These are phyloP conservation scores for Chiua virens DNA, from an alignment of 768 basidiomycete genomes.

Conservation along the genomic window DNA sequence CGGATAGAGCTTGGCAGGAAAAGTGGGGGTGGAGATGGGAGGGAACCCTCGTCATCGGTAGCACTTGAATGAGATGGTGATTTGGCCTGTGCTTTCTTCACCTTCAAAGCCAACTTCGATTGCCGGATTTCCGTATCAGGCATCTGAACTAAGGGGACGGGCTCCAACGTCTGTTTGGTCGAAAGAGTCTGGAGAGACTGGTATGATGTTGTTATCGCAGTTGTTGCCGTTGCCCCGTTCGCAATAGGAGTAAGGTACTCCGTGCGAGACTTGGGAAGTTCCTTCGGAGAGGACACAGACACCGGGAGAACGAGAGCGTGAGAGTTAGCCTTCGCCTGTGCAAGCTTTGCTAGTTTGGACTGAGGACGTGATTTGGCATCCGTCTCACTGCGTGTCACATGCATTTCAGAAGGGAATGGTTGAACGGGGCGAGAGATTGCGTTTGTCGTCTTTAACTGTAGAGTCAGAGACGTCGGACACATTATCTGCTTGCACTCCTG, in stretches of 20 bases:
- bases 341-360: conserved; percentile 77
- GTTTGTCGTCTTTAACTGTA: conserved; percentile 21
- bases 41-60: conserved; percentile 40
- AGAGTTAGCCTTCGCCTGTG: conserved; percentile 51
- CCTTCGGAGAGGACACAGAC: conserved; percentile 31
- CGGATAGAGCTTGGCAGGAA: conserved; percentile 54
- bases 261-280: conserved; percentile 52
- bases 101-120: conserved; percentile 79
- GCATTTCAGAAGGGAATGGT: conserved; percentile 11
- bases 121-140: conserved; percentile 42
- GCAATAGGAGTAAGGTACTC: conserved; percentile 77
- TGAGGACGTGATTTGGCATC: conserved; percentile 39
- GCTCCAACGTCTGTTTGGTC: conserved; percentile 26
- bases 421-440: conserved; percentile 24
- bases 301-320: conserved; percentile 24
- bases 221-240: conserved; percentile 81
- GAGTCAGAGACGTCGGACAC: conserved; percentile 20
- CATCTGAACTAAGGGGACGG: conserved; percentile 27
- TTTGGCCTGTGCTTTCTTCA: conserved; percentile 56
- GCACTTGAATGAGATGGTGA: conserved; percentile 32
- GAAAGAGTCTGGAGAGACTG: conserved; percentile 67
- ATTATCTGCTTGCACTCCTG: conserved; percentile 10
- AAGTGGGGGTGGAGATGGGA: conserved; percentile 48
- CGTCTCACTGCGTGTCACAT: conserved; percentile 14
- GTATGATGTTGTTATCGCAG: conserved; percentile 81